Percentiles rank a stretch among this genome's conserved stretches.
Conservation (phyloP, 2,329 filamentous ascomycete genomes). For the Colletotrichum graminicola region DNA sequence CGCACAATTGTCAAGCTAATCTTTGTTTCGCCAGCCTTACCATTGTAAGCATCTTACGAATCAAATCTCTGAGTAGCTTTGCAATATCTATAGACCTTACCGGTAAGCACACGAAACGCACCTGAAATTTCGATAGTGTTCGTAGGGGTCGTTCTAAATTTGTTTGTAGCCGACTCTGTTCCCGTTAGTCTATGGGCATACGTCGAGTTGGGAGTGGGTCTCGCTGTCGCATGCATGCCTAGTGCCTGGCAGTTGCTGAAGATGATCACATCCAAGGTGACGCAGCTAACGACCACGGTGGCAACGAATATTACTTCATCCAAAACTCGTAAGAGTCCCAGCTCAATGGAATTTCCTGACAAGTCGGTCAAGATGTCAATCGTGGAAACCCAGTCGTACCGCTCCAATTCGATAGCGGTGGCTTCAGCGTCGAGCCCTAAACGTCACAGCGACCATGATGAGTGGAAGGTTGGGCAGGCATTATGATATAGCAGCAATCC, state of each 20-base stretch:
- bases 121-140: background rate
- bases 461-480: background rate
- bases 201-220: constrained; percentile 54
- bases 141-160: background rate
- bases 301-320: background rate
- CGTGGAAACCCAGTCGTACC: background rate
- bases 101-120: background rate
- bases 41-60: constrained; percentile 23
- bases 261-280: constrained; percentile 19
- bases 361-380: constrained; percentile 6
- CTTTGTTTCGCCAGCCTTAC: constrained; percentile 2
- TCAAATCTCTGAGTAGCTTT: constrained; percentile 17
- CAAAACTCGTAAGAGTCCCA: background rate
- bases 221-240: constrained; percentile 56
- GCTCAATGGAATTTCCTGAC: background rate
- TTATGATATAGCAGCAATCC: background rate
- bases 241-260: constrained; percentile 50
- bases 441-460: background rate
- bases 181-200: constrained; percentile 51
- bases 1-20: background rate
- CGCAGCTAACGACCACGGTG: constrained; percentile 11
- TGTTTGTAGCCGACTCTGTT: constrained; percentile 47
- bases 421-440: constrained; percentile 2
- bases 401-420: background rate
- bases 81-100: constrained; percentile 4